Conservation (phyloP, 352 stramenopile genomes). For the Pythium coloratum region DNA sequence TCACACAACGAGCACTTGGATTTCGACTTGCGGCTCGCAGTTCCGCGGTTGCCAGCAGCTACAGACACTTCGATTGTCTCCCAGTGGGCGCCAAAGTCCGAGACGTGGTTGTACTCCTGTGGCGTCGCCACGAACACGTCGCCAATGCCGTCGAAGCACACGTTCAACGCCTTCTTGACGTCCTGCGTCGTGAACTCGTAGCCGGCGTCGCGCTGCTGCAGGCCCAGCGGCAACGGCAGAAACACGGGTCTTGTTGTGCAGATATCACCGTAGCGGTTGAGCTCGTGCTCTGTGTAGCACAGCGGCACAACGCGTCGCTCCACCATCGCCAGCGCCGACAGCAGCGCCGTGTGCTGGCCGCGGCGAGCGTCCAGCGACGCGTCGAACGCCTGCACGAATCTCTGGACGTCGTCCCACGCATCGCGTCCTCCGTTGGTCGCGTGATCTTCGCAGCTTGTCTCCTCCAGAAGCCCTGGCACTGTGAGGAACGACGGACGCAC, state of each 20-base stretch:
- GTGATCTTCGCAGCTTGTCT: slow-evolving; percentile 7
- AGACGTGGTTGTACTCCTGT: slow-evolving; percentile 43
- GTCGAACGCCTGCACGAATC: slow-evolving; percentile 15
- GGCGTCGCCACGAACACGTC: slow-evolving; percentile 35
- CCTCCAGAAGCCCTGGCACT: slow-evolving; percentile 6
- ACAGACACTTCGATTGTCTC: slow-evolving; percentile 34
- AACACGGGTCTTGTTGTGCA: slow-evolving; percentile 24
- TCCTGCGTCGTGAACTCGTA: slow-evolving; percentile 12
- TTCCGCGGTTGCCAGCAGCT: neutral
- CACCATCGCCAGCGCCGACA: slow-evolving; percentile 20
- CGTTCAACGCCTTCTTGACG: slow-evolving; percentile 10
- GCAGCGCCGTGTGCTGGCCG: slow-evolving; percentile 15
- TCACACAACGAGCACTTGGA: slow-evolving; percentile 43
- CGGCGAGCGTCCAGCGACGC: slow-evolving; percentile 9
- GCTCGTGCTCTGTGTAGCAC: slow-evolving; percentile 13
- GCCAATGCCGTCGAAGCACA: slow-evolving; percentile 24
- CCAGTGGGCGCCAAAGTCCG: slow-evolving; percentile 55
- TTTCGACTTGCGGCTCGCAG: slow-evolving; percentile 27
- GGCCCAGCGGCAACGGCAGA: slow-evolving; percentile 11
- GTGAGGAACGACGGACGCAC: slow-evolving; percentile 13
- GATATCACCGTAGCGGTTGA: slow-evolving; percentile 23
- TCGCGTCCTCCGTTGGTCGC: neutral
- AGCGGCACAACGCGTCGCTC: slow-evolving; percentile 13
- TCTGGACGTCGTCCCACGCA: slow-evolving; percentile 11
- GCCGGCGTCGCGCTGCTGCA: neutral